Evolutionary conservation across 164 flowering plant genomes (phyloP).

Genomic region (Aristolochia contorta): DNA sequence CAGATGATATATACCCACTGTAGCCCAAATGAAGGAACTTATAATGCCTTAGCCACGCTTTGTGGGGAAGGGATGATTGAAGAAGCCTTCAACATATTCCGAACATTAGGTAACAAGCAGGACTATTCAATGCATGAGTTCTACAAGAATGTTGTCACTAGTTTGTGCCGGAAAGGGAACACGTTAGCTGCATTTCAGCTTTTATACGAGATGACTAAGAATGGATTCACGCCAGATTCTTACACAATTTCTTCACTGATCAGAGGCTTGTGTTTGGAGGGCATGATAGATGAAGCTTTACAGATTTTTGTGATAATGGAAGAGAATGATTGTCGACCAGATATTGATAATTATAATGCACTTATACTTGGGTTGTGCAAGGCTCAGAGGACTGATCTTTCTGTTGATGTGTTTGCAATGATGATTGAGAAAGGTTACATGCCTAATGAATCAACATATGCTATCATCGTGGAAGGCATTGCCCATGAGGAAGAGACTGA

Average conservation of each 20-base stretch:
- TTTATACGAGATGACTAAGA: conserved; percentile 61
- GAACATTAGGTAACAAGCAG: conserved; percentile 46
- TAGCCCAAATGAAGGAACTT: conserved; percentile 73
- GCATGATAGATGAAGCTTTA: conserved; percentile 67
- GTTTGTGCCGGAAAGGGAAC: conserved; percentile 80
- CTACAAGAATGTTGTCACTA: conserved; percentile 48
- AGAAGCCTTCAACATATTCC: conserved; percentile 69
- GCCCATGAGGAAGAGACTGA: conserved; percentile 53
- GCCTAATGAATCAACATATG: conserved; percentile 77
- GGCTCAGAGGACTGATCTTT: conserved; percentile 7
- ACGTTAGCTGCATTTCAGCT: conserved; percentile 72
- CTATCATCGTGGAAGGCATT: conserved; percentile 76
- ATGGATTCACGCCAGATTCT: conserved; percentile 67
- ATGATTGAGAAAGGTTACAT: conserved; percentile 58
- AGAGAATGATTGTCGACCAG: conserved; percentile 41
- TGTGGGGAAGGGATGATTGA: conserved; percentile 52
- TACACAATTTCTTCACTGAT: conserved; percentile 66
- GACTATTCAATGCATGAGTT: conserved; percentile 39
- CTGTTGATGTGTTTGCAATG: conserved; percentile 10
- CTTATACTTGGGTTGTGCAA: conserved; percentile 77
- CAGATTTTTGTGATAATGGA: conserved; percentile 60
- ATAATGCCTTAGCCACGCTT: conserved; percentile 62
- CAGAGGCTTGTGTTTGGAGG: conserved; percentile 79
- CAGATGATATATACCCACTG: conserved; percentile 49
- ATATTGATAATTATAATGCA: conserved; percentile 58